These are phyloP conservation scores for Flaveria floridana DNA, from an alignment of 140 eudicot genomes.

Conservation along the genomic window DNA sequence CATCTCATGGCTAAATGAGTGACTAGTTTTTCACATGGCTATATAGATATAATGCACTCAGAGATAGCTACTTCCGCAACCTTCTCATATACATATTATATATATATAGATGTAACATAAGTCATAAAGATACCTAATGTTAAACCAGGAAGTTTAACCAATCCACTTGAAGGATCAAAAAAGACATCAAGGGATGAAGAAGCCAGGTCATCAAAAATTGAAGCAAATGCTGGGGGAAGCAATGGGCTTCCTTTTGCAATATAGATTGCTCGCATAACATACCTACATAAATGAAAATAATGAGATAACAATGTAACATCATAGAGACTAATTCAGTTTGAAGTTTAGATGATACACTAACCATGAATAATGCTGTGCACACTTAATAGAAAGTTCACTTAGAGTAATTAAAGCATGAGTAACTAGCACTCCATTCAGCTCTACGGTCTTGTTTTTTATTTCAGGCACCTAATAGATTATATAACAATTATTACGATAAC, in stretches of 20 bases:
- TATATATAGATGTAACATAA: neutral
- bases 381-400: slow-evolving; percentile 78
- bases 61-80: neutral
- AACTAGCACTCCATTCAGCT: slow-evolving; percentile 92
- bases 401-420: slow-evolving; percentile 90
- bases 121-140: slow-evolving; percentile 61
- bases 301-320: slow-evolving; percentile 13
- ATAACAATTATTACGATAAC: slow-evolving; percentile 4
- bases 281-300: slow-evolving; percentile 45
- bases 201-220: slow-evolving; percentile 89
- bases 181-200: slow-evolving; percentile 97
- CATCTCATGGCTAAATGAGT: neutral
- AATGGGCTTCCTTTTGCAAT: slow-evolving; percentile 93
- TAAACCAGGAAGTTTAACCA: slow-evolving; percentile 78
- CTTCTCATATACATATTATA: neutral
- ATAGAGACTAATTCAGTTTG: slow-evolving; percentile 5
- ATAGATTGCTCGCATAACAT: slow-evolving; percentile 85
- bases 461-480: slow-evolving; percentile 60
- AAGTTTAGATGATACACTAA: slow-evolving; percentile 25
- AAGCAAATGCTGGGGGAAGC: slow-evolving; percentile 96
- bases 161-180: slow-evolving; percentile 90
- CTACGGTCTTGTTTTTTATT: slow-evolving; percentile 66
- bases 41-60: neutral
- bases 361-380: slow-evolving; percentile 99
- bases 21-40: neutral